Percentiles rank a stretch among this genome's conserved stretches.
Evolutionary conservation across 352 stramenopile genomes (phyloP).

Genomic region (Phytophthora ohioensis): DNA sequence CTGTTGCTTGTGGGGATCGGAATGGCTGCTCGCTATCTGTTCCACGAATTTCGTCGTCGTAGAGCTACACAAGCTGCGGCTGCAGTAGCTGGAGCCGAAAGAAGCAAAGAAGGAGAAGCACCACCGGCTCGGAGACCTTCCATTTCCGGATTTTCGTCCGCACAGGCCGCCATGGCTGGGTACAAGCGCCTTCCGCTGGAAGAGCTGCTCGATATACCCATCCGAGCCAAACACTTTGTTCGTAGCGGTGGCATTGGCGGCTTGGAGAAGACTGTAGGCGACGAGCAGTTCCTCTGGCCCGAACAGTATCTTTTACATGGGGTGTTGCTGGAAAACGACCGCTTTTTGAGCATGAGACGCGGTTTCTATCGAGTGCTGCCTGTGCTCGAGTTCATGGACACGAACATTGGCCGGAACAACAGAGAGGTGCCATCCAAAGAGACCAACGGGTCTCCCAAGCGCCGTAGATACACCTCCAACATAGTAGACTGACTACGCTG

Average conservation of each 20-base stretch:
- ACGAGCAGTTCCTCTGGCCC: conserved; percentile 47
- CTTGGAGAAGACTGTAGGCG: conserved; percentile 31
- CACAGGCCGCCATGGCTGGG: conserved; percentile 27
- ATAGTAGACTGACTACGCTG: neutral
- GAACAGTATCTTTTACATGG: conserved; percentile 55
- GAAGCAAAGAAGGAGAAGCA: neutral
- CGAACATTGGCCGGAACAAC: neutral
- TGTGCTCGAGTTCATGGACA: conserved; percentile 40
- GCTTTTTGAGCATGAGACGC: conserved; percentile 47
- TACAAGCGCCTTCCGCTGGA: conserved; percentile 60
- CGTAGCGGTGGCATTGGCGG: conserved; percentile 27
- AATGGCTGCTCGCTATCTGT: conserved; percentile 31
- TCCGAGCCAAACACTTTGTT: conserved; percentile 55
- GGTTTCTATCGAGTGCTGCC: conserved; percentile 55
- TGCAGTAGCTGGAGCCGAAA: conserved; percentile 2
- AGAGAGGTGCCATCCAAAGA: conserved; percentile 17
- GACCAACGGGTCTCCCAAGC: conserved; percentile 43
- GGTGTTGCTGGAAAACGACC: conserved; percentile 54
- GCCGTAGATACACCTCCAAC: conserved; percentile 37
- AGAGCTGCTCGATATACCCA: conserved; percentile 56
- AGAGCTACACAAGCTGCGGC: conserved; percentile 4
- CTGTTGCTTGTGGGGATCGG: conserved; percentile 21
- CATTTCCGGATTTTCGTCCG: conserved; percentile 20
- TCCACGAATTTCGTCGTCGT: conserved; percentile 16
- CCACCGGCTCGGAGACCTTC: conserved; percentile 11